These are phyloP conservation scores for Xylaria sp. DNA, from an alignment of 2,329 filamentous ascomycete species.

Conservation along the genomic window DNA sequence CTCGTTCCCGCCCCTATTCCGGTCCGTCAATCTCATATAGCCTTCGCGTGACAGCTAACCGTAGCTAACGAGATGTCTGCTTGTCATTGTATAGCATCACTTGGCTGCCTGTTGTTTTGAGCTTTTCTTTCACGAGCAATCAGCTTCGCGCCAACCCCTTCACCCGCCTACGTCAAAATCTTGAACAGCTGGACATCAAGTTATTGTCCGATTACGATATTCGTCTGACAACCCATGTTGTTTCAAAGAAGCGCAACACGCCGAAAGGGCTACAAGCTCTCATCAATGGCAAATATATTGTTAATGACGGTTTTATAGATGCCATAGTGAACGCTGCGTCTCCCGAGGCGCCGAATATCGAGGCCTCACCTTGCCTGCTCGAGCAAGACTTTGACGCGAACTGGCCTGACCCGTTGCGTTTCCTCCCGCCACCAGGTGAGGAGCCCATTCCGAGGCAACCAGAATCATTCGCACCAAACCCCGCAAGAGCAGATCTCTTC, in stretches of 20 bases:
- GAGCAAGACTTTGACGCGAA: constrained; percentile 79
- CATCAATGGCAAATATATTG: constrained; percentile 79
- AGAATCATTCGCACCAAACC: constrained; percentile 74
- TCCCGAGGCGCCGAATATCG: constrained; percentile 52
- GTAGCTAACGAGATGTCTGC: constrained; percentile 3
- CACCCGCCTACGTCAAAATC: constrained; percentile 62
- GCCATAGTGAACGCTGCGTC: constrained; percentile 68
- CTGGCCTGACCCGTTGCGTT: constrained; percentile 77
- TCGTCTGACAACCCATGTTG: constrained; percentile 80
- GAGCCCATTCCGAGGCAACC: constrained; percentile 74
- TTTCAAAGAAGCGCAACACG: constrained; percentile 88
- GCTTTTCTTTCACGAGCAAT: constrained; percentile 76
- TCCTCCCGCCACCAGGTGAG: constrained; percentile 75
- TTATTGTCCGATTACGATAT: constrained; percentile 74
- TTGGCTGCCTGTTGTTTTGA: constrained; percentile 83
- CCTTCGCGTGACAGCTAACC: neutral
- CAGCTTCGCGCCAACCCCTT: constrained; percentile 72
- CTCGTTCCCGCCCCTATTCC: constrained; percentile 67
- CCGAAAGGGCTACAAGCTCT: constrained; percentile 86
- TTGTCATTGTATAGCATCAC: constrained; percentile 60
- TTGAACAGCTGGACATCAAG: constrained; percentile 91
- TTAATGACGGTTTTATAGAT: constrained; percentile 75
- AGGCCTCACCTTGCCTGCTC: constrained; percentile 60
- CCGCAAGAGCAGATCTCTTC: constrained; percentile 72
- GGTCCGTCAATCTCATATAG: constrained; percentile 46